Evolutionary conservation across 331 rosid genomes (phyloP).

Genomic region (Malus hybrid): DNA sequence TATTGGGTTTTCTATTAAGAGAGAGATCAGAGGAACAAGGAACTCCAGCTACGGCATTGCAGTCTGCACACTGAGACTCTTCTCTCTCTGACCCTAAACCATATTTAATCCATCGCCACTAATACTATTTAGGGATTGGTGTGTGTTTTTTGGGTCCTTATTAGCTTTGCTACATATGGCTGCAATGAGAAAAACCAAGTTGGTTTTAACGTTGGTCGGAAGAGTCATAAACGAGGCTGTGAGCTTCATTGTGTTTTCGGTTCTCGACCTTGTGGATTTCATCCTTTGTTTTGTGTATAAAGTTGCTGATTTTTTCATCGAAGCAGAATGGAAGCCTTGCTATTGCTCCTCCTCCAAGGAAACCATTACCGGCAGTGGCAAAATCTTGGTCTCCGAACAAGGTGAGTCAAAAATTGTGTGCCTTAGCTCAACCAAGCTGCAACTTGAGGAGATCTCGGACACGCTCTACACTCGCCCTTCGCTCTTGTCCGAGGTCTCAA

Average conservation of each 20-base stretch:
- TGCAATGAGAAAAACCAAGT: constrained; percentile 28
- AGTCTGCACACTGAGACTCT: neutral
- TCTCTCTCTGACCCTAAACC: neutral
- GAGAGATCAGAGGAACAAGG: neutral
- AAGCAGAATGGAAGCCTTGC: constrained; percentile 72
- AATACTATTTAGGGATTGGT: neutral
- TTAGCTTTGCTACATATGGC: constrained; percentile 4
- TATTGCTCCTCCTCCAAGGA: constrained; percentile 67
- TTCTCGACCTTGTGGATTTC: constrained; percentile 59
- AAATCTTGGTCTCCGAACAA: constrained; percentile 75
- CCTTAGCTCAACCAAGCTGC: constrained; percentile 44
- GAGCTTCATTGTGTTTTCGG: constrained; percentile 55
- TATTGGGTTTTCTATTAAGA: neutral
- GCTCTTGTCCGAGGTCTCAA: constrained; percentile 59
- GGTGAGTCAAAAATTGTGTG: constrained; percentile 72
- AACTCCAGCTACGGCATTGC: neutral
- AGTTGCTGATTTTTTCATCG: constrained; percentile 63
- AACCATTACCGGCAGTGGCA: constrained; percentile 50
- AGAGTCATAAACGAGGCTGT: constrained; percentile 48
- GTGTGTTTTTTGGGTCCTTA: neutral
- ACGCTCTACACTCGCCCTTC: constrained; percentile 80
- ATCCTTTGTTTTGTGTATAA: constrained; percentile 55
- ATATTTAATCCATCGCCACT: neutral
- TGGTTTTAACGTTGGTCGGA: constrained; percentile 23
- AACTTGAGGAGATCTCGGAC: constrained; percentile 77